Percentiles rank a stretch among this genome's conserved stretches.
Evolutionary conservation across 371 early-diverging fungal species (phyloP).

Genomic region (Phascolomyces articulosus): DNA sequence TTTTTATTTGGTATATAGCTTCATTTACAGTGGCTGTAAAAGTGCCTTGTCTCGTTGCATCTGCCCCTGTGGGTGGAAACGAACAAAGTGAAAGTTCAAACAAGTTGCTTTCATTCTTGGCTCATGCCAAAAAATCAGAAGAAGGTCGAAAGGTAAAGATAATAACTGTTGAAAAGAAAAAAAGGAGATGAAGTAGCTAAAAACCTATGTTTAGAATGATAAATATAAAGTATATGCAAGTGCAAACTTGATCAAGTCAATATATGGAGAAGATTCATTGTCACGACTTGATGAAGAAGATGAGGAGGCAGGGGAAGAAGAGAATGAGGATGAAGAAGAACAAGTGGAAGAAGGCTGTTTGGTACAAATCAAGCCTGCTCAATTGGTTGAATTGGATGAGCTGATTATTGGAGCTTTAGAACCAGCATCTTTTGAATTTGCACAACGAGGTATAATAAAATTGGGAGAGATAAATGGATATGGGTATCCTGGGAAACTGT

Average conservation of each 20-base stretch:
- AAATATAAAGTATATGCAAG: constrained; percentile 25
- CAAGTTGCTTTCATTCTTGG: constrained; percentile 16
- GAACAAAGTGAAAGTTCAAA: neutral
- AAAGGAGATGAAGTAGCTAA: neutral
- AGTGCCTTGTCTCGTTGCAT: constrained; percentile 17
- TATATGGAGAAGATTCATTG: constrained; percentile 42
- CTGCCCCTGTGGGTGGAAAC: constrained; percentile 6
- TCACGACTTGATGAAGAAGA: constrained; percentile 36
- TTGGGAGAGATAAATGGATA: too few species aligned
- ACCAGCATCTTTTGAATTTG: constrained; percentile 53
- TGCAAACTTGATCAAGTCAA: constrained; percentile 24
- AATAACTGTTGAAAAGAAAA: too few species aligned
- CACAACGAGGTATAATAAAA: constrained; percentile 48
- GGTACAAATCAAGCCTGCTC: constrained; percentile 40
- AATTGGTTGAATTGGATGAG: constrained; percentile 65
- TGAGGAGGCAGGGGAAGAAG: constrained; percentile 26
- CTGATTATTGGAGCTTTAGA: constrained; percentile 67
- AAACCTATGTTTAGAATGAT: neutral
- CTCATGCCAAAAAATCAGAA: constrained; percentile 14
- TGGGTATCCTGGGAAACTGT: neutral
- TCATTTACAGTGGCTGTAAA: constrained; percentile 17
- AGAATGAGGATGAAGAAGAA: constrained; percentile 18
- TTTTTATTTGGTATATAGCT: neutral
- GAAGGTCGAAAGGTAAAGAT: neutral
- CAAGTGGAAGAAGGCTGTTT: constrained; percentile 5